A percentile compares a stretch with the other conserved stretches of the same genome.
Conservation (phyloP, 73 alveolate species). For the Urostyla sp. region DNA sequence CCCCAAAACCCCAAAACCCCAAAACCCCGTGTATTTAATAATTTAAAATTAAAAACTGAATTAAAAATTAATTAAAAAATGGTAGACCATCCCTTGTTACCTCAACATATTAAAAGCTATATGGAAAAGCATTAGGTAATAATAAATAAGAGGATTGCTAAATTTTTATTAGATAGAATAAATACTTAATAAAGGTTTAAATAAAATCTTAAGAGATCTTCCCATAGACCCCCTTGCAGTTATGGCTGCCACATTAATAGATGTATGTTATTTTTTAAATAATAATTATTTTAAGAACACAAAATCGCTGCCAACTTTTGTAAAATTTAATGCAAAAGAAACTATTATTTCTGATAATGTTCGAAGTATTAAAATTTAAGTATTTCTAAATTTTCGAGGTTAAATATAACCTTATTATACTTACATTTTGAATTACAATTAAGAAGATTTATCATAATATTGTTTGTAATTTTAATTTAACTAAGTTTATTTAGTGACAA, state of each 20-base stretch:
- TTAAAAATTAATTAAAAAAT: not conserved
- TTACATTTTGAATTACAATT: slow-evolving; percentile 30
- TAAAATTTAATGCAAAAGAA: slow-evolving; percentile 44
- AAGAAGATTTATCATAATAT: slow-evolving; percentile 16
- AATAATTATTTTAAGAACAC: not conserved
- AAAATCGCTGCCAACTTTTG: slow-evolving; percentile 34
- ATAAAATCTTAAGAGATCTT: slow-evolving; percentile 29
- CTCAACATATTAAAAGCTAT: slow-evolving; percentile 16
- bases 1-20: slow-evolving; percentile 28
- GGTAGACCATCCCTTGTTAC: slow-evolving; percentile 59
- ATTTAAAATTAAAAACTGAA: not conserved
- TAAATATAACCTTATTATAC: not conserved
- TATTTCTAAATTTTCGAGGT: slow-evolving; percentile 42
- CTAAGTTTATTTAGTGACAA: slow-evolving; percentile 22
- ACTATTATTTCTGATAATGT: slow-evolving; percentile 26
- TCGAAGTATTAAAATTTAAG: slow-evolving; percentile 37
- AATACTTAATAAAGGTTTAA: slow-evolving; percentile 54
- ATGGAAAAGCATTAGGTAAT: slow-evolving; percentile 36
- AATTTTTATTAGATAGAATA: slow-evolving; percentile 22
- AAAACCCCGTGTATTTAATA: not conserved
- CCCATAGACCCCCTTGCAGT: slow-evolving; percentile 64
- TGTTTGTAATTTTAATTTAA: not conserved
- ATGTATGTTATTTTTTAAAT: not conserved
- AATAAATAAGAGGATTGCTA: not conserved
- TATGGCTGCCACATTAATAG: slow-evolving; percentile 63